Conservation (phyloP, 75 land plant species). For the Sequoia sempervirens region DNA sequence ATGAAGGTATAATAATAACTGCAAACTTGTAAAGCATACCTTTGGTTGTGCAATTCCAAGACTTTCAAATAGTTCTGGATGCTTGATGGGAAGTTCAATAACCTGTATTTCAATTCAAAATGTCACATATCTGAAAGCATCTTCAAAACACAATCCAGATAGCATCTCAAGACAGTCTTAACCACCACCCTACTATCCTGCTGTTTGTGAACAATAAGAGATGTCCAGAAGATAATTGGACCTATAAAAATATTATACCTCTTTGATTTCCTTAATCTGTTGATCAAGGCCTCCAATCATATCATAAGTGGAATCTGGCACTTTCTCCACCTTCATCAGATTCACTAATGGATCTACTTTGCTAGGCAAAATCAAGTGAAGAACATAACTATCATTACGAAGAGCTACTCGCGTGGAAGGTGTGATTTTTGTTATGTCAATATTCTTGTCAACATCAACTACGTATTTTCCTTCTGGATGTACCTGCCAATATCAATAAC, state of each 20-base stretch:
- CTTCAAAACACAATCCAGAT: background rate
- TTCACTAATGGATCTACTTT: conserved; percentile 93
- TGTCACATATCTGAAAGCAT: background rate
- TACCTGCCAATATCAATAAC: conserved; percentile 37
- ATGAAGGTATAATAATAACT: background rate
- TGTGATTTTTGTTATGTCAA: conserved; percentile 83
- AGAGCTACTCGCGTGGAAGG: conserved; percentile 88
- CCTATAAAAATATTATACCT: conserved; percentile 34
- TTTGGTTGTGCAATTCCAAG: conserved; percentile 98
- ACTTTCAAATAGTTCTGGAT: conserved; percentile 95
- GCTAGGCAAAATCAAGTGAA: conserved; percentile 84
- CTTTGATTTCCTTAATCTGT: conserved; percentile 90
- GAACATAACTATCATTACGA: conserved; percentile 89
- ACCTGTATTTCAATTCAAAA: conserved; percentile 46
- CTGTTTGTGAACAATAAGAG: background rate
- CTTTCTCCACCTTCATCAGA: conserved; percentile 94
- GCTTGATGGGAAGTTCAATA: conserved; percentile 95
- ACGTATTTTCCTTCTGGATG: conserved; percentile 96
- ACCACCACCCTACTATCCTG: background rate
- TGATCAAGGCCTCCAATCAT: conserved; percentile 98
- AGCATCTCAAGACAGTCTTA: background rate
- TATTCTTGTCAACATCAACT: conserved; percentile 84
- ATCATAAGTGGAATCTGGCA: conserved; percentile 93
- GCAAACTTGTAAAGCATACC: conserved; percentile 29
- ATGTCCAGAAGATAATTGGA: background rate